Evolutionary conservation across 2,329 filamentous ascomycete genomes (phyloP).

Genomic region (Celoporthe dispersa): DNA sequence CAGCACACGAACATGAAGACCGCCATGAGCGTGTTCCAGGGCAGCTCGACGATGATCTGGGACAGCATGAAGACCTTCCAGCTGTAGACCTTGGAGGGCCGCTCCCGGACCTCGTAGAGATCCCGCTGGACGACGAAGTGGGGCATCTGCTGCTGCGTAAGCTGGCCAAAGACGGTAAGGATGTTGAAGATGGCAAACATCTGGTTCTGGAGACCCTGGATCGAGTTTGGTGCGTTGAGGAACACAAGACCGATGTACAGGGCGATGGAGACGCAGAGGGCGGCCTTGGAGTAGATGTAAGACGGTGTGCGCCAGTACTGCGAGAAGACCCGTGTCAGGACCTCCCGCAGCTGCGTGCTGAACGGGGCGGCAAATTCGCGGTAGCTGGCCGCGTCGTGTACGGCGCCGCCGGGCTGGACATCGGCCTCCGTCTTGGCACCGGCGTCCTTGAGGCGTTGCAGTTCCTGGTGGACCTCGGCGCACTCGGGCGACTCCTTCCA

Average conservation of each 20-base stretch:
- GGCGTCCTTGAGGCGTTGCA: slow-evolving; percentile 57
- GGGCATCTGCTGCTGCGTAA: slow-evolving; percentile 71
- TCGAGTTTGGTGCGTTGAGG: slow-evolving; percentile 61
- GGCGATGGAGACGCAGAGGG: slow-evolving; percentile 55
- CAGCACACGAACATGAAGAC: slow-evolving; percentile 69
- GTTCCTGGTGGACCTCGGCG: slow-evolving; percentile 57
- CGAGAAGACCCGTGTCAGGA: slow-evolving; percentile 66
- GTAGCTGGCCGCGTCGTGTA: slow-evolving; percentile 46
- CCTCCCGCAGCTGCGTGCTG: slow-evolving; percentile 60
- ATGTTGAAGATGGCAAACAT: slow-evolving; percentile 75
- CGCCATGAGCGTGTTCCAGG: slow-evolving; percentile 69
- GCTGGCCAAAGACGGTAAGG: slow-evolving; percentile 68
- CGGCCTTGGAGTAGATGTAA: slow-evolving; percentile 72
- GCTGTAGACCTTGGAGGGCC: slow-evolving; percentile 70
- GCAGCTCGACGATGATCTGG: slow-evolving; percentile 71
- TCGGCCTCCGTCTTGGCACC: slow-evolving; percentile 32
- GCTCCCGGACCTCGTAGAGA: slow-evolving; percentile 72
- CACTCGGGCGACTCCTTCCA: slow-evolving; percentile 66
- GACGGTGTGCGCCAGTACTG: slow-evolving; percentile 75
- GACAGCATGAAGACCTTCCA: slow-evolving; percentile 71
- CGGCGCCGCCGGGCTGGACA: slow-evolving; percentile 27
- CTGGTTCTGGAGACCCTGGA: slow-evolving; percentile 72
- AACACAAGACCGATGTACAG: slow-evolving; percentile 75
- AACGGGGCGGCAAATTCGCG: slow-evolving; percentile 76
- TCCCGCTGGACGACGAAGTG: slow-evolving; percentile 71